Percentiles rank a stretch among this genome's conserved stretches.
These are phyloP conservation scores for Globisporangium mamillatum DNA, from an alignment of 352 stramenopile genomes.

Conservation along the genomic window DNA sequence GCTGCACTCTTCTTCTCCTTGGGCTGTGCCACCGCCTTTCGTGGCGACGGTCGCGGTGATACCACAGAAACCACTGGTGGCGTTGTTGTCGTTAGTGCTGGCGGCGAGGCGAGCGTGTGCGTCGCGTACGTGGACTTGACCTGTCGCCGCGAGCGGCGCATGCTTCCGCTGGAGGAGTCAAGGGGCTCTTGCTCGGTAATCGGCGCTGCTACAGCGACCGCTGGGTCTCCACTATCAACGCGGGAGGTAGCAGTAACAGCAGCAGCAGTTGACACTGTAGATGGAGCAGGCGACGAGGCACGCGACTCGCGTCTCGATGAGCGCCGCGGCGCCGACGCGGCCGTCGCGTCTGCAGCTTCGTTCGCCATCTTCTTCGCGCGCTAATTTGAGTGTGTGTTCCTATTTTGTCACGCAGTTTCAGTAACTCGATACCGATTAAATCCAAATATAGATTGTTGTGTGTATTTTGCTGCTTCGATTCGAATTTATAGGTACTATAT, in stretches of 20 bases:
- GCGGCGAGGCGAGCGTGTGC: conserved; percentile 9
- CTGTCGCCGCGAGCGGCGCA: conserved; percentile 26
- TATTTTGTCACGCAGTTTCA: too few species aligned
- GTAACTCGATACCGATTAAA: too few species aligned
- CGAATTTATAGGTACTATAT: too few species aligned
- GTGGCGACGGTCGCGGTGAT: background rate
- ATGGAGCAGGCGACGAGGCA: background rate
- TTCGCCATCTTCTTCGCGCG: conserved; percentile 7
- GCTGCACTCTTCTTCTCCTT: conserved; percentile 3
- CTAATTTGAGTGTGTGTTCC: background rate
- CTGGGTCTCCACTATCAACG: background rate
- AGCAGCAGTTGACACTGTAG: background rate
- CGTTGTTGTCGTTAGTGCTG: background rate
- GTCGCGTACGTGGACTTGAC: conserved; percentile 28
- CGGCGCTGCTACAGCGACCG: background rate
- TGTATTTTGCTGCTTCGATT: too few species aligned
- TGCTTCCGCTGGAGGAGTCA: background rate
- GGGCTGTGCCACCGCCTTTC: background rate
- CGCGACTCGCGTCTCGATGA: conserved; percentile 14
- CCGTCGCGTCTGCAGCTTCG: background rate
- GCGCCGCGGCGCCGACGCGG: conserved; percentile 6
- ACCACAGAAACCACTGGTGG: background rate
- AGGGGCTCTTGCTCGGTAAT: background rate
- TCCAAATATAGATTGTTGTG: too few species aligned
- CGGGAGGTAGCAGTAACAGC: background rate